A percentile compares a stretch with the other conserved stretches of the same genome.
Conservation (phyloP, 164 flowering plant species). For the Sextonia rubra region DNA sequence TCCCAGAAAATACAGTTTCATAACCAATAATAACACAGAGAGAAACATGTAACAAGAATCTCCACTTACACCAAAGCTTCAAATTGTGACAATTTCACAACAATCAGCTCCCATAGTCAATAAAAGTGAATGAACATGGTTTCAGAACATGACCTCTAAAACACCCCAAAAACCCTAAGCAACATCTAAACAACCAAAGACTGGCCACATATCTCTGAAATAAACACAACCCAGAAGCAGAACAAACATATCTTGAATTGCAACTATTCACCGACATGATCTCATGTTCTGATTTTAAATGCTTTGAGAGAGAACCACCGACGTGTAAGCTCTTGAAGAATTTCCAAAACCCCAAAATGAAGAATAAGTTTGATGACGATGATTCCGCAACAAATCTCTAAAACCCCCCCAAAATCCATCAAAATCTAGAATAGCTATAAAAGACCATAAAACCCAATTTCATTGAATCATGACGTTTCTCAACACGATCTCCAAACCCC, state of each 20-base stretch:
- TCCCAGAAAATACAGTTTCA: no score
- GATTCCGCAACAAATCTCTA: not conserved
- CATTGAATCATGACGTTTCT: not conserved
- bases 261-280: not conserved
- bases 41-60: not conserved
- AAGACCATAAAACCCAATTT: not conserved
- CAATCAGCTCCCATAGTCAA: not conserved
- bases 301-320: not conserved
- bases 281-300: no score
- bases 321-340: no score
- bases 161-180: not conserved
- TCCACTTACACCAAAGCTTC: not conserved
- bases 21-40: not conserved
- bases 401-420: constrained; percentile 5
- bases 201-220: not conserved
- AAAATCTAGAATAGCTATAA: not conserved
- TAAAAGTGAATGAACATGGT: not conserved
- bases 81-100: not conserved
- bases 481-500: not conserved
- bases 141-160: not conserved
- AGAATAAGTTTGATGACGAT: not conserved
- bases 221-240: not conserved
- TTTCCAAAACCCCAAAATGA: not conserved
- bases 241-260: not conserved
- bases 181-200: not conserved